phyloP scores from a whole-genome alignment of 352 stramenopile species.

The Phytophthora ramorum region DNA sequence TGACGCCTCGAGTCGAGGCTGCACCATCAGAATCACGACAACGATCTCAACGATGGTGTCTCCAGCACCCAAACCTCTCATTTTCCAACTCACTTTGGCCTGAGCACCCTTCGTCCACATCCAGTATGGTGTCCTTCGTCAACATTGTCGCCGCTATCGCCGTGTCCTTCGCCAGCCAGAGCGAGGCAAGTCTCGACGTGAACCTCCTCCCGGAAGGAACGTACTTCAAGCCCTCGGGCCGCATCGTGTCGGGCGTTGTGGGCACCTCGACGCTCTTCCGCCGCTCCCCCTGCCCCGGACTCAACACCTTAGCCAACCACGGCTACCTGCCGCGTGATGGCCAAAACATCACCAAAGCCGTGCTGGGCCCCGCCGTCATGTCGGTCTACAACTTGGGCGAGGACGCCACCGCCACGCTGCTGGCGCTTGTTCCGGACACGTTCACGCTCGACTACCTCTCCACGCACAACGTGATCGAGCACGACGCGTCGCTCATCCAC shows the following conservation, averaged over 20 bases:
- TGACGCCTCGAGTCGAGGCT: neutral
- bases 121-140: conserved; percentile 36
- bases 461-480: conserved; percentile 48
- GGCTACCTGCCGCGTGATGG: conserved; percentile 57
- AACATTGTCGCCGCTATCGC: conserved; percentile 6
- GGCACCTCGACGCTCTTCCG: conserved; percentile 31
- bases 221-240: conserved; percentile 45
- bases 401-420: conserved; percentile 24
- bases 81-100: conserved; percentile 30
- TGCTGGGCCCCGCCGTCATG: conserved; percentile 37
- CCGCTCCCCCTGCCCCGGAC: conserved; percentile 52
- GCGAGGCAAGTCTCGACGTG: conserved; percentile 25
- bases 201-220: conserved; percentile 28
- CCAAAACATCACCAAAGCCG: conserved; percentile 45
- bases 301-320: conserved; percentile 70
- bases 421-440: conserved; percentile 31
- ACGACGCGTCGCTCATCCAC: conserved; percentile 56
- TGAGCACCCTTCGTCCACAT: neutral
- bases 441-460: conserved; percentile 41
- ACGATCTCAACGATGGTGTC: neutral
- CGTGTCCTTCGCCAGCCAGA: conserved; percentile 10
- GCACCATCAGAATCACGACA: conserved; percentile 9
- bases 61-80: conserved; percentile 18
- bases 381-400: conserved; percentile 41
- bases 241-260: conserved; percentile 39